phyloP scores from a whole-genome alignment of 768 basidiomycete genomes.

The Amanita pallidorosea region DNA sequence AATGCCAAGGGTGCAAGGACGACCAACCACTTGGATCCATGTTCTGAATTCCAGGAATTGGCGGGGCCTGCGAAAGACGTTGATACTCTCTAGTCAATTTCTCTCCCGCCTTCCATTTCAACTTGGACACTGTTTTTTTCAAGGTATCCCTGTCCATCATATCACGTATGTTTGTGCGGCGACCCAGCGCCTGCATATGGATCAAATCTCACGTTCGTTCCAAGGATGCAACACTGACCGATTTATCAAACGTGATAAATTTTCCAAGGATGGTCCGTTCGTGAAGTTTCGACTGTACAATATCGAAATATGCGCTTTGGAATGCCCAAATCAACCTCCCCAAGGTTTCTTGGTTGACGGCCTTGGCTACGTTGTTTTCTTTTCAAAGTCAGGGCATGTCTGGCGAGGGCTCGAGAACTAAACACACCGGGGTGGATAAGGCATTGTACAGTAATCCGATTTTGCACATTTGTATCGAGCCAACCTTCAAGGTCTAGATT shows the following conservation, averaged over 20 bases:
- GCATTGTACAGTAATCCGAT: constrained; percentile 29
- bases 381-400: neutral
- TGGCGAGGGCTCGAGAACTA: neutral
- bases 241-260: constrained; percentile 14
- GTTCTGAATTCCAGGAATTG: no score
- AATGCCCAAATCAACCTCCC: constrained; percentile 22
- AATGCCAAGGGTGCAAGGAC: neutral
- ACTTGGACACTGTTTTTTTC: neutral
- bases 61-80: no score
- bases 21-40: neutral
- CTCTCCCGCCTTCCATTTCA: neutral
- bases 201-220: neutral
- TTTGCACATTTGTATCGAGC: constrained; percentile 15
- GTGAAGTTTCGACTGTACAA: constrained; percentile 11
- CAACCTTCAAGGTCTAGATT: constrained; percentile 22
- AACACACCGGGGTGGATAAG: constrained; percentile 27
- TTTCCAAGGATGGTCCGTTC: constrained; percentile 15
- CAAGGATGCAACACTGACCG: neutral
- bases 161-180: neutral
- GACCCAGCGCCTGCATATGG: neutral
- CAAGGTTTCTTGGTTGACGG: constrained; percentile 17
- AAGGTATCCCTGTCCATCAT: neutral
- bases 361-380: constrained; percentile 31
- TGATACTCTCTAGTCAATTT: neutral
- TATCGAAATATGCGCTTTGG: constrained; percentile 17